These are phyloP conservation scores for Lactarius akahatsu DNA, from an alignment of 768 basidiomycete genomes.

Conservation along the genomic window DNA sequence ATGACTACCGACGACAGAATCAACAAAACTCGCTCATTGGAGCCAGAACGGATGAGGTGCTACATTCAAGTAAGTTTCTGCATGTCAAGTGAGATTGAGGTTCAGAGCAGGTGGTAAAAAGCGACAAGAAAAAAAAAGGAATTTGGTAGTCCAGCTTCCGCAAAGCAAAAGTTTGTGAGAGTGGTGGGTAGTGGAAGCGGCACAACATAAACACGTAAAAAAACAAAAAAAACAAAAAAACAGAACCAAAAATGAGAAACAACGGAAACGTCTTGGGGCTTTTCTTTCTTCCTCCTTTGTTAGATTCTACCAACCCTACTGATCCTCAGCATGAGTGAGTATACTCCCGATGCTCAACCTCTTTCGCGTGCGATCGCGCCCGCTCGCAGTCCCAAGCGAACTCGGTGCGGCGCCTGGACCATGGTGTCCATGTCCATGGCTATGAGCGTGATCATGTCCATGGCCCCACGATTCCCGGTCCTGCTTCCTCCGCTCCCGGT, in stretches of 20 bases:
- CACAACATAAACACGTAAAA: slow-evolving; percentile 2
- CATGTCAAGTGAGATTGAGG: background rate
- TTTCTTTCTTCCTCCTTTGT: slow-evolving; percentile 8
- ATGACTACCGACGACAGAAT: background rate
- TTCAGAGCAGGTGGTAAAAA: background rate
- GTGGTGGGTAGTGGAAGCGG: background rate
- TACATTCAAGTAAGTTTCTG: slow-evolving; percentile 18
- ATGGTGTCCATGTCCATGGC: slow-evolving; percentile 1
- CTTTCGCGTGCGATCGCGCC: slow-evolving; percentile 18
- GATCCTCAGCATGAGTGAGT: slow-evolving; percentile 3
- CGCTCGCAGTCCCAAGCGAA: background rate
- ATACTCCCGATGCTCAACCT: slow-evolving; percentile 25
- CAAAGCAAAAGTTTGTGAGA: background rate
- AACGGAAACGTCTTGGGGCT: background rate
- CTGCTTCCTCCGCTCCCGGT: slow-evolving; percentile 21
- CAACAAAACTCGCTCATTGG: background rate
- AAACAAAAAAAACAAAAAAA: slow-evolving; percentile 7
- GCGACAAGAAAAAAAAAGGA: background rate
- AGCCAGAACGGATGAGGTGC: slow-evolving; percentile 12
- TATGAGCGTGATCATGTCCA: slow-evolving; percentile 3
- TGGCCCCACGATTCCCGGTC: slow-evolving; percentile 19
- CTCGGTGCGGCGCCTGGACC: slow-evolving; percentile 4
- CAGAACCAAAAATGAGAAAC: background rate
- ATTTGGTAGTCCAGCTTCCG: slow-evolving; percentile 8
- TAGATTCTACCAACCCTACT: slow-evolving; percentile 2